Conservation (phyloP, 2,329 filamentous ascomycete genomes). For the Ophiostoma sp. region DNA sequence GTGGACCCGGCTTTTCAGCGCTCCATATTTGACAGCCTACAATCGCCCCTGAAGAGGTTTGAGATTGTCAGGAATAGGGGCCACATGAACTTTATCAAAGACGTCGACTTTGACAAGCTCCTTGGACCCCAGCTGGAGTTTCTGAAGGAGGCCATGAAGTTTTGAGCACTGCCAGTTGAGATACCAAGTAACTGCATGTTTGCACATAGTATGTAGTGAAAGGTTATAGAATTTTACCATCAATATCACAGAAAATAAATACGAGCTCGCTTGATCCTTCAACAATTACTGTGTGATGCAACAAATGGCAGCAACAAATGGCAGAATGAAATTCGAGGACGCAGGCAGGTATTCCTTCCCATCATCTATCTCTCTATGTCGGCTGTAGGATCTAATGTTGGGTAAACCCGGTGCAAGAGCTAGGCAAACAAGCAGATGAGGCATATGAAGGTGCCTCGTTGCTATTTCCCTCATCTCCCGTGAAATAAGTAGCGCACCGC, state of each 20-base stretch:
- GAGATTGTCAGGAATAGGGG: background rate
- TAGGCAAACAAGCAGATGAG: background rate
- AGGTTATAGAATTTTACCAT: background rate
- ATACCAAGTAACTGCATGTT: background rate
- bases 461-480: background rate
- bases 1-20: background rate
- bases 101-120: background rate
- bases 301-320: background rate
- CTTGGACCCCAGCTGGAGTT: background rate
- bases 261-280: background rate
- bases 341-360: background rate
- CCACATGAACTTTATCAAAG: background rate
- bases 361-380: background rate
- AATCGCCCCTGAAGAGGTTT: background rate
- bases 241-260: background rate
- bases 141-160: background rate
- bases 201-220: too few relatives aligned
- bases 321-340: background rate
- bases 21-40: background rate
- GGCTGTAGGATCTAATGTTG: background rate
- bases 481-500: background rate
- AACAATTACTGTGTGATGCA: background rate
- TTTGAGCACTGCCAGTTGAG: background rate
- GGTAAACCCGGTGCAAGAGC: background rate
- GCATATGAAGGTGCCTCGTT: background rate